These are phyloP conservation scores for Cordyceps fumosorosea DNA, from an alignment of 2,329 filamentous ascomycete genomes.

Conservation along the genomic window DNA sequence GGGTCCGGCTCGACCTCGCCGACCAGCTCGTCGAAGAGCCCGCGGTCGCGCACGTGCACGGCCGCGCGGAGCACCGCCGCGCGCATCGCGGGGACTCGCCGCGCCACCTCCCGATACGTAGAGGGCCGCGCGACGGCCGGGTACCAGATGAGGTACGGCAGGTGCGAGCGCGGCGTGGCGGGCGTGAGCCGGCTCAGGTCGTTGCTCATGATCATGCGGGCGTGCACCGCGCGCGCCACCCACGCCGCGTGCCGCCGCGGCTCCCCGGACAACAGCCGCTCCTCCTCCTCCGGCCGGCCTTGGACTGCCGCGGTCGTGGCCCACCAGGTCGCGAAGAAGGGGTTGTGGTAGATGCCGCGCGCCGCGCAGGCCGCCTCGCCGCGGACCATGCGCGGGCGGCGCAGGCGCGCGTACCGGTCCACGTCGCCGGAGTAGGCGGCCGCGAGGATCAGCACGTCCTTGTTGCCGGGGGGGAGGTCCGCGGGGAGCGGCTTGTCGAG, in stretches of 20 bases:
- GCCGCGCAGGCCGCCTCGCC: not conserved
- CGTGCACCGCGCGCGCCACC: not conserved
- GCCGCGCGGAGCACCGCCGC: not conserved
- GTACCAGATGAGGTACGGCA: not conserved
- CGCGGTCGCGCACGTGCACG: not conserved
- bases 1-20: not conserved
- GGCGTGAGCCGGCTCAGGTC: not conserved
- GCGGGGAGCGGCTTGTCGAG: conserved; percentile 25
- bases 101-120: not conserved
- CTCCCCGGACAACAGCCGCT: not conserved
- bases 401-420: conserved; percentile 32
- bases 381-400: conserved; percentile 19
- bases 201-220: not conserved
- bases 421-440: conserved; percentile 33
- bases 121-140: not conserved
- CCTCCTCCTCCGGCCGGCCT: not conserved
- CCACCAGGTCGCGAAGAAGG: not conserved
- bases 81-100: not conserved
- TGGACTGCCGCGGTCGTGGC: not conserved
- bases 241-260: not conserved
- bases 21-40: not conserved
- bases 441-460: conserved; percentile 30
- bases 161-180: not conserved
- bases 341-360: conserved; percentile 1
- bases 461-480: conserved; percentile 30